Base-by-base conservation (phyloP, 768 basidiomycete species). In the Suillus discolor region DNA sequence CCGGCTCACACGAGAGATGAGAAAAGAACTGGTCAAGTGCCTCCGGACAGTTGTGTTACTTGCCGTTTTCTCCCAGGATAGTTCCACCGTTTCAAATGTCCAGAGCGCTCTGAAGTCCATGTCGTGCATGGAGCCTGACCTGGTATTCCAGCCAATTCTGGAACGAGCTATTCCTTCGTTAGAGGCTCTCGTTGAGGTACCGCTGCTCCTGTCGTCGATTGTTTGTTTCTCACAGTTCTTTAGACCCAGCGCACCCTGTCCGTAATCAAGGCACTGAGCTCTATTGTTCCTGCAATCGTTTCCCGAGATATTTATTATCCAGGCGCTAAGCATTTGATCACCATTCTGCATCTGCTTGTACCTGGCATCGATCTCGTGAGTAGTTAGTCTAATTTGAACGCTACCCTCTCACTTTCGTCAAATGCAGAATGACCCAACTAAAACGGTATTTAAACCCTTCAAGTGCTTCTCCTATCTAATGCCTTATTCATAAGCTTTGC, bases 51-150 rank as follows among this genome's bases (percentile, higher is more conserved):
- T 96, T 16, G 87, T 89, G 0, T 80, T 97, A 36, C 82, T 96
- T n/a, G 89, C 93, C 3, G 94, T 96, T 87, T 97, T 96, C 79
- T 93, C 91, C 11, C 91, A 91, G 73, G 92, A 94, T 72, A 81
- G 84, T 59, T 82, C 84, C 12, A 91, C 92, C 2, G 89, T 91
- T 36, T 77, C 82, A 18, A 92, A 94, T 69, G 89, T 94, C 51
- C 89, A 93, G 73, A 87, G 87, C 49, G 89, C 91, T 65, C 78
- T 96, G 68, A 93, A 93, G 77, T 91, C 89, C 20, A 88, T 95
- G 88, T 86, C 87, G 64, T 77, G 89, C 53, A 88, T 94, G 84
- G 94, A 96, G 69, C 94, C 95, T 1, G 92, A 94, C 73, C 81
- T 97, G 25, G 89, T 96, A 68, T 79, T 96, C 51, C 87, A 89